Percentiles rank a stretch among this genome's conserved stretches.
Evolutionary conservation across 129 eudicot genomes (phyloP).

Genomic region (Flaveria linearis): DNA sequence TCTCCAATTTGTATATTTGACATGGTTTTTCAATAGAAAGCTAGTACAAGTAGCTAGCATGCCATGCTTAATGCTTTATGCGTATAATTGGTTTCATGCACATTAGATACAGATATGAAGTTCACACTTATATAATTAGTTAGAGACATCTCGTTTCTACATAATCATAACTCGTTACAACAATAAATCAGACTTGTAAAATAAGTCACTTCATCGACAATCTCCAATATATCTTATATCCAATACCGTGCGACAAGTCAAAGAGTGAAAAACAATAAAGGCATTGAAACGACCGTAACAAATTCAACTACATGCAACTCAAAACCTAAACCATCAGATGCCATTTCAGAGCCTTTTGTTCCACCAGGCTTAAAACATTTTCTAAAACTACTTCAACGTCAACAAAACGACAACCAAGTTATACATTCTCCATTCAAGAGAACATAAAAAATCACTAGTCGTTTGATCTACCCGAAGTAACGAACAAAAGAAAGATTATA

Average conservation of each 20-base stretch:
- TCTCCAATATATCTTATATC: no score
- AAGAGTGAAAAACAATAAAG: background rate
- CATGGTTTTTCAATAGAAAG: background rate
- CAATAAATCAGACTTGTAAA: no score
- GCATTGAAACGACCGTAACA: background rate
- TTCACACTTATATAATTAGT: no score
- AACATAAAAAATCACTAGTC: background rate
- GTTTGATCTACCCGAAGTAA: background rate
- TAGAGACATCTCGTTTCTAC: no score
- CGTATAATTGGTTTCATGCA: no score
- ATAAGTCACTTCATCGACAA: no score
- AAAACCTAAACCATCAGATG: background rate
- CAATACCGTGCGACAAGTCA: no score
- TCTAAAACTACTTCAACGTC: background rate
- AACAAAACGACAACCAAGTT: constrained; percentile 3
- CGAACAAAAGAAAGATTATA: background rate
- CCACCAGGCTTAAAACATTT: background rate
- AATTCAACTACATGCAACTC: background rate
- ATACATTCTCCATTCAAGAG: constrained; percentile 15
- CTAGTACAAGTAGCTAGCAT: background rate
- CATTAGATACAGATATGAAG: no score
- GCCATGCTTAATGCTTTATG: background rate
- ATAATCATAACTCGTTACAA: no score
- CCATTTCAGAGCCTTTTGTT: background rate
- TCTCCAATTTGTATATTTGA: background rate